Percentiles rank a stretch among this genome's conserved stretches.
phyloP scores from a whole-genome alignment of 192 early-diverging fungal genomes.

The Coemansia sp. region DNA sequence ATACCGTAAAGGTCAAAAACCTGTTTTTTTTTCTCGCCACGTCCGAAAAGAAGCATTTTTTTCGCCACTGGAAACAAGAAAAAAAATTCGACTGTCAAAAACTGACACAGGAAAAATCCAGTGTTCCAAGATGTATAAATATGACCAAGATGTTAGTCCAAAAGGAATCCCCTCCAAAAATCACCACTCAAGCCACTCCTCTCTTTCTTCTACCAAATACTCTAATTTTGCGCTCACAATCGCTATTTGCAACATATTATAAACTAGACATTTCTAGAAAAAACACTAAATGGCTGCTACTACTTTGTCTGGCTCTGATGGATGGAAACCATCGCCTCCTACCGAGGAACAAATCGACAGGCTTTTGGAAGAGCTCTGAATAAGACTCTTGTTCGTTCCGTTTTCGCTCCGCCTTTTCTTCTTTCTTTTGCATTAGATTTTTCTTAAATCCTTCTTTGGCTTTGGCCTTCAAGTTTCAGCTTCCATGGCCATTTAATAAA shows the following conservation, averaged over 20 bases:
- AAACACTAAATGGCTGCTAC: background rate
- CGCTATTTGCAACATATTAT: background rate
- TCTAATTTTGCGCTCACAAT: no score
- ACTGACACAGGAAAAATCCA: background rate
- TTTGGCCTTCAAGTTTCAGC: background rate
- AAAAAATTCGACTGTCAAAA: no score
- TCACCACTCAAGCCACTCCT: background rate
- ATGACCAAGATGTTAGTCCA: background rate
- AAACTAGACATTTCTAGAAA: background rate
- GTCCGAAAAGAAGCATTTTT: background rate
- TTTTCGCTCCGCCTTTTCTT: background rate
- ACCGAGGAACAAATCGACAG: conserved; percentile 24
- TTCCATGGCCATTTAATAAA: background rate
- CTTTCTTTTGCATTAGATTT: background rate
- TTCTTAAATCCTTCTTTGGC: background rate
- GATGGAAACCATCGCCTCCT: conserved; percentile 22
- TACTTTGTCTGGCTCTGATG: no score
- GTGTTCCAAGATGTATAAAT: background rate
- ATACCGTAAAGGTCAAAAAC: background rate
- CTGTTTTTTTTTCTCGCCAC: background rate
- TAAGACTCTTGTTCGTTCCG: background rate
- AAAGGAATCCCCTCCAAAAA: background rate
- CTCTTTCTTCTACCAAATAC: background rate
- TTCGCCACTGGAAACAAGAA: no score
- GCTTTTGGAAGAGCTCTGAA: conserved; percentile 15